A percentile compares a stretch with the other conserved stretches of the same genome.
Evolutionary conservation across 345 rosid species (phyloP).

Genomic region (Eutrema japonicum): DNA sequence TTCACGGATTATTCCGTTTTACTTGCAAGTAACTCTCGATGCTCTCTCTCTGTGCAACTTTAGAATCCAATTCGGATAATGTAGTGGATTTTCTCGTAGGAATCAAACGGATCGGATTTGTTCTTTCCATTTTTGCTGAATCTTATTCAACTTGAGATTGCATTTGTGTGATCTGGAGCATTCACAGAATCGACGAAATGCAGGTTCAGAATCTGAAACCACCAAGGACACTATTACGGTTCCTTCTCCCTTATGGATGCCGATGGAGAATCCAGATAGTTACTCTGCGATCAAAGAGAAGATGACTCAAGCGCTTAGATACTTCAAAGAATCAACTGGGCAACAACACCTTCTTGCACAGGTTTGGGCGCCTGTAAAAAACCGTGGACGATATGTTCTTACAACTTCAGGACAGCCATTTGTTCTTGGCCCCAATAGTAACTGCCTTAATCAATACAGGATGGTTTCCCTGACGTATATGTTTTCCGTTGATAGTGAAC

Average conservation of each 20-base stretch:
- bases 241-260: constrained; percentile 57
- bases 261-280: constrained; percentile 64
- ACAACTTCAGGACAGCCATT: constrained; percentile 95
- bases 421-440: constrained; percentile 71
- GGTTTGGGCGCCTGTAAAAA: constrained; percentile 89
- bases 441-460: constrained; percentile 83
- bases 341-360: constrained; percentile 91
- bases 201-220: constrained; percentile 54
- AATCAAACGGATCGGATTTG: constrained; percentile 22
- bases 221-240: constrained; percentile 46
- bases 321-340: constrained; percentile 79
- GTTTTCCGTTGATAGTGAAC: constrained; percentile 80
- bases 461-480: constrained; percentile 76
- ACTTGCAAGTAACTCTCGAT: constrained; percentile 63
- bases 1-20: constrained; percentile 55
- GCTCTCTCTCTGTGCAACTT: not conserved
- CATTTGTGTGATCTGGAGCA: constrained; percentile 14
- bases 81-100: constrained; percentile 30
- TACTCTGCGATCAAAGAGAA: constrained; percentile 73
- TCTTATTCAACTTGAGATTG: not conserved
- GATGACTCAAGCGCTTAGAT: constrained; percentile 83
- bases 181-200: constrained; percentile 27
- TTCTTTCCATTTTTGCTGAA: not conserved
- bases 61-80: constrained; percentile 16
- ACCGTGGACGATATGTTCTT: constrained; percentile 60